phyloP scores from a whole-genome alignment of 2,329 filamentous ascomycete species.

The Aspergillus latus region DNA sequence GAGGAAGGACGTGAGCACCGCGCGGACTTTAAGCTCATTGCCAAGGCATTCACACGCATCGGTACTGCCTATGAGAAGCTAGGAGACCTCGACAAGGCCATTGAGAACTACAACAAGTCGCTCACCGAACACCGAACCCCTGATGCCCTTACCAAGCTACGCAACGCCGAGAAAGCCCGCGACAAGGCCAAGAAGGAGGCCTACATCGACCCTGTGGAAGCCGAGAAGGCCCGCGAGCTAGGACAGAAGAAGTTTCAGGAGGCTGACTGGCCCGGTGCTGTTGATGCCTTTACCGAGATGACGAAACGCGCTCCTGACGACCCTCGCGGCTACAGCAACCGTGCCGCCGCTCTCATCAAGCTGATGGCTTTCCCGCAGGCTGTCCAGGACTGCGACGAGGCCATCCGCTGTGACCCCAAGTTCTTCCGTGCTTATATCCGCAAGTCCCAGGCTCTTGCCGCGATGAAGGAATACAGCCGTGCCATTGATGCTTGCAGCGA shows the following conservation, averaged over 20 bases:
- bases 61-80: constrained; percentile 90
- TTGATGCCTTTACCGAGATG: constrained; percentile 95
- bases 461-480: constrained; percentile 98
- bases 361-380: constrained; percentile 93
- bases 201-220: constrained; percentile 87
- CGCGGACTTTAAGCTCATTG: constrained; percentile 97
- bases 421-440: constrained; percentile 97
- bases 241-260: constrained; percentile 98
- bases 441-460: constrained; percentile 92
- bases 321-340: constrained; percentile 93
- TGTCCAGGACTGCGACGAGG: constrained; percentile 85
- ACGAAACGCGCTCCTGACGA: constrained; percentile 92
- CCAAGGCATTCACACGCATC: constrained; percentile 94
- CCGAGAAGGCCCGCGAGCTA: constrained; percentile 90
- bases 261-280: constrained; percentile 89
- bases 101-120: constrained; percentile 89
- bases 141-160: constrained; percentile 89
- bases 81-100: constrained; percentile 73
- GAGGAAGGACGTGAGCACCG: constrained; percentile 86
- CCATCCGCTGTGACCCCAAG: constrained; percentile 84
- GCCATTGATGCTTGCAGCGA: constrained; percentile 86
- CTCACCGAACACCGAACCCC: constrained; percentile 96
- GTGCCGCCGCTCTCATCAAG: constrained; percentile 94
- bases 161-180: constrained; percentile 84
- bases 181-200: constrained; percentile 70